Evolutionary conservation across 257 asterid genomes (phyloP), one percentile per base, ranked within the genome.

Genomic region (Solanum habrochaites): DNA sequence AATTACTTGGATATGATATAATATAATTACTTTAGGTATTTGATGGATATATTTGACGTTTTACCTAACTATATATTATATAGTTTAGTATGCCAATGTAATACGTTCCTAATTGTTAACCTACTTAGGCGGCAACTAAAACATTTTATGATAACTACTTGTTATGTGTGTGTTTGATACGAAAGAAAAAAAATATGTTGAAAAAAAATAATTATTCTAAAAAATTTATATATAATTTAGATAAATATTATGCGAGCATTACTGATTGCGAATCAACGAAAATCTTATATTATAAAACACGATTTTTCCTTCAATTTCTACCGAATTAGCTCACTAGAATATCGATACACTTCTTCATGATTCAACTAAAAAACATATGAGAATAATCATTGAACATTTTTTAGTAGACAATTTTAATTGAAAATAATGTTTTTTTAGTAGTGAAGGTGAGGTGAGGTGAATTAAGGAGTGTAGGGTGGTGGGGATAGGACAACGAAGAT

Each of bases 31-130:
- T 21, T 43, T 62, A 16, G 66, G 13, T 80, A 66, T 52, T 64
- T 37, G 75, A 64, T 78, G 40, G 67, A 85, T 52, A 90, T 83
- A 6, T 27, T 52, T 87, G 91, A 89, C 83, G 92, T 89, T 86
- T 83, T 87, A 90, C 92, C 93, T 81, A 89, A 90, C 89, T 27
- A 83, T 77, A 21, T 45, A 14, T 56, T 35, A 58, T 56, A 67
- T 75, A 40, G 69, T 32, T 85, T 72, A 58, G n/a, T 8, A 67
- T 15, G 8, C 8, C n/a, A 35, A 43, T 31, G 60, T 15, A 29
- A 37, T 73, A 73, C 43, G 27, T 42, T 8, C 14, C 80, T 40
- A 60, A 45, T 20, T 74, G n/a, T 86, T 64, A 62, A 77, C 52
- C 69, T 62, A 73, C 5, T 29, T 42, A 73, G 85, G 88, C 78